Evolutionary conservation across 2,329 filamentous ascomycete species (phyloP).

Genomic region (Cladophialophora psammophila): DNA sequence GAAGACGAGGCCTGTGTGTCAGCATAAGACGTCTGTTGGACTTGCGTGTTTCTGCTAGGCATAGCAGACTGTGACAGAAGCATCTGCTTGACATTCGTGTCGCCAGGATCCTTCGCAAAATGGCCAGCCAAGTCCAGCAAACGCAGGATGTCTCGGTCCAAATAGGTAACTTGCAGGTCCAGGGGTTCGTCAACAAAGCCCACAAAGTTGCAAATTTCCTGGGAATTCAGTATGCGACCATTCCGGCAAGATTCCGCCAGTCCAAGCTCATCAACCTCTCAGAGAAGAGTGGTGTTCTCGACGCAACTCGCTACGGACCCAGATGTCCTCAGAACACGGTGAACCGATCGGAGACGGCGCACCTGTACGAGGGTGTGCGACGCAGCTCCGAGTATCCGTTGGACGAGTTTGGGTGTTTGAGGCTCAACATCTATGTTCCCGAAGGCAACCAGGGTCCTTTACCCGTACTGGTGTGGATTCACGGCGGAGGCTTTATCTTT

Average conservation of each 20-base stretch:
- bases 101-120: background rate
- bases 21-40: background rate
- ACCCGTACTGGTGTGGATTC: slow-evolving; percentile 36
- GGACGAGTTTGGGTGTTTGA: slow-evolving; percentile 42
- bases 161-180: slow-evolving; percentile 16
- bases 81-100: background rate
- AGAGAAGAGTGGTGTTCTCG: slow-evolving; percentile 39
- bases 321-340: slow-evolving; percentile 38
- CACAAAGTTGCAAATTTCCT: slow-evolving; percentile 45
- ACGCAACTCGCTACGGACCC: slow-evolving; percentile 46
- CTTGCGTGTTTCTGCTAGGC: background rate
- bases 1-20: background rate
- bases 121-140: slow-evolving; percentile 1
- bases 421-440: slow-evolving; percentile 42
- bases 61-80: background rate
- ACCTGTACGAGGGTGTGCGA: slow-evolving; percentile 24
- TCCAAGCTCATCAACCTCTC: slow-evolving; percentile 45
- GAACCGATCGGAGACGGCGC: slow-evolving; percentile 31
- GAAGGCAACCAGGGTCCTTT: slow-evolving; percentile 22
- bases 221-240: slow-evolving; percentile 49
- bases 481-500: slow-evolving; percentile 37
- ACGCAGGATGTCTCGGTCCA: slow-evolving; percentile 6
- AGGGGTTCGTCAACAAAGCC: slow-evolving; percentile 22
- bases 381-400: slow-evolving; percentile 42
- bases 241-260: slow-evolving; percentile 43